Base-by-base conservation (phyloP, 2,329 filamentous ascomycete species). In the Microascus cirrosus region DNA sequence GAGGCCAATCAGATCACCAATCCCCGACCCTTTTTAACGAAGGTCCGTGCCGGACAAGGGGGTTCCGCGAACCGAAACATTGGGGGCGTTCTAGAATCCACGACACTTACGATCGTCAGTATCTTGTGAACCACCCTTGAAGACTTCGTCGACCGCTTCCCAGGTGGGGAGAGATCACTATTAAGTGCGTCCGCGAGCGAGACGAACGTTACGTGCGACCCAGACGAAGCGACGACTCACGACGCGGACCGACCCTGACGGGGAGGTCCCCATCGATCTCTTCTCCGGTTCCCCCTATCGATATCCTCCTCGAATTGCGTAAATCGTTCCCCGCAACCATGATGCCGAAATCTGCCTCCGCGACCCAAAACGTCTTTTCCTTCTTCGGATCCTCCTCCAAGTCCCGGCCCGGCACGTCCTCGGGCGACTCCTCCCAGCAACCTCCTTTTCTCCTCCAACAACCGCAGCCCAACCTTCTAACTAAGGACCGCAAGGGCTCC, bases 401-500 rank as follows among this genome's bases (percentile, higher is more conserved):
- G 39, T 58, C 57, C 35, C 36, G 57, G 3, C 57, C 57, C 10
- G 57, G 57, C n/a, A 58, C 57, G 39, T 50, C 53, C 22, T 48
- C 35, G 39, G 57, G 57, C 52, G 53, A 55, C 11, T 45, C 57
- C 11, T 15, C 42, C 51, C 51, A 53, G 13, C 51, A 53, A 15
- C 24, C 51, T 15, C 51, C 24, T 25, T 50, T 22, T 24, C 45
- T 50, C 36, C 36, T 55, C 13, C 45, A 57, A 35, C 58, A 54
- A n/a, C 34, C 45, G 18, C 54, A 55, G 12, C 52, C 53, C 20
- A 51, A 54, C 22, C 45, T 59, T 18, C 51, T 59, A 10, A 65
- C 67, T 68, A 74, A 79, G 67, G 76, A 78, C 63, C 74, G 78
- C 70, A 77, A 78, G 63, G 67, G 73, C 25, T 82, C 79, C 52